Conservation (phyloP, 2,329 filamentous ascomycete genomes). For the Sporothrix dimorphospora region DNA sequence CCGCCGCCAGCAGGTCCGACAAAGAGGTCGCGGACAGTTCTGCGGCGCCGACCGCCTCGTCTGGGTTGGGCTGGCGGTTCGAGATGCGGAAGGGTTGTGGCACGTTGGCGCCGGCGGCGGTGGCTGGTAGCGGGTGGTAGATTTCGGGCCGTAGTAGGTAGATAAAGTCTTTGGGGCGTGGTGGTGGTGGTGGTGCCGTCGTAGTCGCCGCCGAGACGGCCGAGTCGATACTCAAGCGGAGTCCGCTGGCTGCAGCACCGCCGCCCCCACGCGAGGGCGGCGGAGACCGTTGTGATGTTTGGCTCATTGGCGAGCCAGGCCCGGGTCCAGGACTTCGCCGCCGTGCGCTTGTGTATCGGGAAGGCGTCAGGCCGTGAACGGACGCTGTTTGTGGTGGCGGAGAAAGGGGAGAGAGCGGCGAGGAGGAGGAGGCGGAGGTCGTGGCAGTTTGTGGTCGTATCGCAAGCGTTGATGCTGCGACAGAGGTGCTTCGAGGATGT, state of each 20-base stretch:
- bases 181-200: neutral
- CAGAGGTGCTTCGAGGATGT: neutral
- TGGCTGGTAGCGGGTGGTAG: conserved; percentile 74
- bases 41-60: conserved; percentile 35
- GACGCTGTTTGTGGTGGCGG: conserved; percentile 19
- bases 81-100: conserved; percentile 71
- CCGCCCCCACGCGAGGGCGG: neutral
- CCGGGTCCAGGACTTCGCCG: conserved; percentile 19
- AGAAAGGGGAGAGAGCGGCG: conserved; percentile 29
- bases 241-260: neutral
- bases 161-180: conserved; percentile 67
- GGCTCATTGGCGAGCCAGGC: conserved; percentile 25
- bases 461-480: conserved; percentile 33
- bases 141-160: conserved; percentile 79
- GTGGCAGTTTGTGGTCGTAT: conserved; percentile 28
- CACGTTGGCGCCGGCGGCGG: conserved; percentile 50
- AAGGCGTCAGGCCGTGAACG: conserved; percentile 15
- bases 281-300: neutral
- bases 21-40: conserved; percentile 57
- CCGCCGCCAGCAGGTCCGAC: conserved; percentile 66
- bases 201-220: neutral
- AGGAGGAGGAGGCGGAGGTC: conserved; percentile 35
- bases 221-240: conserved; percentile 16
- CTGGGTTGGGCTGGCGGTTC: conserved; percentile 62
- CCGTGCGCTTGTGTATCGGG: conserved; percentile 30